Evolutionary conservation across 208 protist genomes (phyloP).

Genomic region (Trypanosoma brucei): DNA sequence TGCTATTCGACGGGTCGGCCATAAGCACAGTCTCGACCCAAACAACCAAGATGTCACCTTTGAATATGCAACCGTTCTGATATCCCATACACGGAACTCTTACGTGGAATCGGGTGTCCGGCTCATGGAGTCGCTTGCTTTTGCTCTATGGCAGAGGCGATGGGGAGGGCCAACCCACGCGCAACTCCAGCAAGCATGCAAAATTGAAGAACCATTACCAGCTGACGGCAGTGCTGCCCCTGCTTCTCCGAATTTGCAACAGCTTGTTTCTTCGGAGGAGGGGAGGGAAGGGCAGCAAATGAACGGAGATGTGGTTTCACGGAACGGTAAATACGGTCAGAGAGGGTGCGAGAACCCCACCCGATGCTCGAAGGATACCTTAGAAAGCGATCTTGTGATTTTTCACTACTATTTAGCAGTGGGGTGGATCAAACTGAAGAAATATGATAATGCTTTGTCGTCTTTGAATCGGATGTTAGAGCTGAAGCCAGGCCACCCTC

Average conservation of each 20-base stretch:
- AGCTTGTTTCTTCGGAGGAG: too few species aligned
- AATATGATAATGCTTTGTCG: slow-evolving; percentile 47
- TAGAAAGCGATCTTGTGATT: slow-evolving; percentile 28
- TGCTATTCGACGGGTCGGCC: slow-evolving; percentile 35
- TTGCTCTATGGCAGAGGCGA: slow-evolving; percentile 37
- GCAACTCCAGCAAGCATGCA: not conserved
- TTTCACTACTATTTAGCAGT: slow-evolving; percentile 75
- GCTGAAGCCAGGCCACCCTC: slow-evolving; percentile 38
- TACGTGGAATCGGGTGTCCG: slow-evolving; percentile 60
- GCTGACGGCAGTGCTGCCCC: slow-evolving; percentile 2
- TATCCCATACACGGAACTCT: slow-evolving; percentile 49
- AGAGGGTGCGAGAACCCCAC: slow-evolving; percentile 21
- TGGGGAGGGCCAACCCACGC: slow-evolving; percentile 20
- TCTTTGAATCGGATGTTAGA: slow-evolving; percentile 56
- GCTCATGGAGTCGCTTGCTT: slow-evolving; percentile 66
- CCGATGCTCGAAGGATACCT: not conserved
- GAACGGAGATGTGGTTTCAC: too few species aligned
- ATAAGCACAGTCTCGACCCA: slow-evolving; percentile 23
- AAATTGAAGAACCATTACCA: not conserved
- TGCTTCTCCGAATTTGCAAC: too few species aligned
- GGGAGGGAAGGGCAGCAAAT: too few species aligned
- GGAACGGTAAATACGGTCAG: not conserved
- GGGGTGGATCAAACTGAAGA: slow-evolving; percentile 68
- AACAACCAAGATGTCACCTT: slow-evolving; percentile 38
- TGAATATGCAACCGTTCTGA: slow-evolving; percentile 54